Evolutionary conservation across 1,139 yeast genomes (phyloP).

Genomic region (Debaryomyces nepalensis): DNA sequence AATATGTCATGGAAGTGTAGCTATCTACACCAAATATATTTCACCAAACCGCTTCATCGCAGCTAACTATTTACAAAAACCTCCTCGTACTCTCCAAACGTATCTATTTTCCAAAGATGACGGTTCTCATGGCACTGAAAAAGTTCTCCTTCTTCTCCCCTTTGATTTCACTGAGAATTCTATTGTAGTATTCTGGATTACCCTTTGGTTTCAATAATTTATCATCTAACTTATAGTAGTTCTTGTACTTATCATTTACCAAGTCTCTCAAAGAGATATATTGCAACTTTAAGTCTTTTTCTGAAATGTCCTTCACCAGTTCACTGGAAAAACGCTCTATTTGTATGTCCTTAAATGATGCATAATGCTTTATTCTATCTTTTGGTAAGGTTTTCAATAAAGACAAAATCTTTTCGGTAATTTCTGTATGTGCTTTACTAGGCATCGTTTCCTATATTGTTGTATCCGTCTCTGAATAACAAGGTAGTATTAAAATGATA

Average conservation of each 20-base stretch:
- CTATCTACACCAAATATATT: too few species aligned
- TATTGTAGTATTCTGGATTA: slow-evolving; percentile 75
- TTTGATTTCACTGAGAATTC: slow-evolving; percentile 69
- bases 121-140: slow-evolving; percentile 67
- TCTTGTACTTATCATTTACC: slow-evolving; percentile 63
- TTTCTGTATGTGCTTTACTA: slow-evolving; percentile 27
- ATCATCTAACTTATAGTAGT: slow-evolving; percentile 65
- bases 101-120: slow-evolving; percentile 63
- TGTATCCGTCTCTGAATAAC: background rate
- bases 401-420: slow-evolving; percentile 41
- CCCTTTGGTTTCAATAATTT: slow-evolving; percentile 79
- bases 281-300: slow-evolving; percentile 62
- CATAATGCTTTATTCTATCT: slow-evolving; percentile 67
- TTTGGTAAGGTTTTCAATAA: slow-evolving; percentile 57
- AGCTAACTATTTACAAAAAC: background rate
- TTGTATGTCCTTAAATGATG: slow-evolving; percentile 70
- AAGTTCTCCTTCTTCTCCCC: slow-evolving; percentile 77
- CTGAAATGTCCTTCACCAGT: slow-evolving; percentile 34
- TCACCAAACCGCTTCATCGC: background rate
- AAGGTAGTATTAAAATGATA: background rate
- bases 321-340: slow-evolving; percentile 52
- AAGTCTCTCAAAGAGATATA: slow-evolving; percentile 61
- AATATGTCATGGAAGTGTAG: background rate
- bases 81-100: background rate
- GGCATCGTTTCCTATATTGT: slow-evolving; percentile 12